phyloP scores from a whole-genome alignment of 2,329 filamentous ascomycete genomes.

The Aspergillus sp. region DNA sequence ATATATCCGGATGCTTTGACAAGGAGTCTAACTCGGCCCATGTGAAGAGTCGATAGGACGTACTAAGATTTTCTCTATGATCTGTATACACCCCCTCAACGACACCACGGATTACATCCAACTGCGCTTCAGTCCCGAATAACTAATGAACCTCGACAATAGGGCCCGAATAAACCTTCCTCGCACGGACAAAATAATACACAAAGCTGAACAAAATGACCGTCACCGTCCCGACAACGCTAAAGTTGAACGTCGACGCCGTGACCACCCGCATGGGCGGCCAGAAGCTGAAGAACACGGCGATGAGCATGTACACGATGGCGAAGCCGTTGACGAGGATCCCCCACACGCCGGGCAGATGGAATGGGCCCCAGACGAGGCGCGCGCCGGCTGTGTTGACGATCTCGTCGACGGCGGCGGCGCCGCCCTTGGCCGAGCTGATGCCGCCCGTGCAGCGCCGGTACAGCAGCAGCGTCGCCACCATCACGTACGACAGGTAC shows the following conservation, averaged over 20 bases:
- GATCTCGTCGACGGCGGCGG: slow-evolving; percentile 11
- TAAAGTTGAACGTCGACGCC: slow-evolving; percentile 48
- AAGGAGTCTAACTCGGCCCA: too few relatives aligned
- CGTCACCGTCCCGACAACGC: slow-evolving; percentile 42
- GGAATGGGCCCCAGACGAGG: slow-evolving; percentile 31
- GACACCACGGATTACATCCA: too few relatives aligned
- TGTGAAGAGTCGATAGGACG: too few relatives aligned
- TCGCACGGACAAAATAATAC: slow-evolving; percentile 40
- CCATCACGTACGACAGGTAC: slow-evolving; percentile 30
- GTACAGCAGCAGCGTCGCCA: slow-evolving; percentile 26
- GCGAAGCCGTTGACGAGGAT: slow-evolving; percentile 45
- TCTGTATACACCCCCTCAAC: too few relatives aligned
- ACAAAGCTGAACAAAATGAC: slow-evolving; percentile 40
- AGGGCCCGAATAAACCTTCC: slow-evolving; percentile 33
- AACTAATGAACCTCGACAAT: slow-evolving; percentile 19
- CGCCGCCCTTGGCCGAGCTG: slow-evolving; percentile 13
- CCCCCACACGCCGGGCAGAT: slow-evolving; percentile 34
- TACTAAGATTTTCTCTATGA: too few relatives aligned
- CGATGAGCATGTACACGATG: slow-evolving; percentile 45
- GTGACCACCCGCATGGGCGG: slow-evolving; percentile 39
- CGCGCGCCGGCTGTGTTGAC: slow-evolving; percentile 27
- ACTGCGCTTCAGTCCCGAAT: too few relatives aligned
- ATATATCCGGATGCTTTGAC: too few relatives aligned
- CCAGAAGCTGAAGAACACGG: slow-evolving; percentile 52
- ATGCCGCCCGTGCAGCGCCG: slow-evolving; percentile 25